Conservation (phyloP, 1,284 basidiomycete genomes). For the Leccinum pachyderme region DNA sequence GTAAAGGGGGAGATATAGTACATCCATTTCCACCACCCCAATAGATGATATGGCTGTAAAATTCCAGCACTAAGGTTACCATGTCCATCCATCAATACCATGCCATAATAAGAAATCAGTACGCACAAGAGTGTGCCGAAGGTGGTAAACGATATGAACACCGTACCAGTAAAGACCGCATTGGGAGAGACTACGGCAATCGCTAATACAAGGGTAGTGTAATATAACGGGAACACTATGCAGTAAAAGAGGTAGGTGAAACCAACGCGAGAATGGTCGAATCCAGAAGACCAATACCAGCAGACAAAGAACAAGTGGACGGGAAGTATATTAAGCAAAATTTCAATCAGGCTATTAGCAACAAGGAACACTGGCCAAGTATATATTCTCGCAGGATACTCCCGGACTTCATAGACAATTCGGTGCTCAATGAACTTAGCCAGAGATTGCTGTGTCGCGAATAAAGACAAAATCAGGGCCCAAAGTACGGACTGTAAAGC, state of each 20-base stretch:
- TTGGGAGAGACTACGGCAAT: conserved; percentile 63
- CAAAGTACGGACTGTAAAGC: conserved; percentile 15
- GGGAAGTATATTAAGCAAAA: conserved; percentile 63
- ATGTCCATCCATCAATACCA: conserved; percentile 31
- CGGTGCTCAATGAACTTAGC: conserved; percentile 27
- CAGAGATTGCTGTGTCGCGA: conserved; percentile 21
- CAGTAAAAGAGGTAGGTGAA: conserved; percentile 51
- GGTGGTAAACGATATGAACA: conserved; percentile 64
- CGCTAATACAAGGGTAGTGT: conserved; percentile 53
- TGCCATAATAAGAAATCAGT: neutral
- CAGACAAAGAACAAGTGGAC: conserved; percentile 57
- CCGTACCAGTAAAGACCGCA: conserved; percentile 56
- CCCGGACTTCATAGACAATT: conserved; percentile 68
- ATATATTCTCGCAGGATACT: conserved; percentile 76
- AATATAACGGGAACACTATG: conserved; percentile 49
- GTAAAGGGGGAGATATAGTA: conserved; percentile 37
- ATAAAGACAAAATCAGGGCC: conserved; percentile 6
- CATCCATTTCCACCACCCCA: conserved; percentile 85
- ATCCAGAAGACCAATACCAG: conserved; percentile 69
- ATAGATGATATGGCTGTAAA: conserved; percentile 54
- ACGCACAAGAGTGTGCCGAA: conserved; percentile 35
- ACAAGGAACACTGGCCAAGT: conserved; percentile 73
- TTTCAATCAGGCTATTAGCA: conserved; percentile 57
- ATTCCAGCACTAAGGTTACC: conserved; percentile 56
- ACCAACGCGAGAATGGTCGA: conserved; percentile 43